Conservation (phyloP, 331 rosid species). For the Dryas integrifolia region DNA sequence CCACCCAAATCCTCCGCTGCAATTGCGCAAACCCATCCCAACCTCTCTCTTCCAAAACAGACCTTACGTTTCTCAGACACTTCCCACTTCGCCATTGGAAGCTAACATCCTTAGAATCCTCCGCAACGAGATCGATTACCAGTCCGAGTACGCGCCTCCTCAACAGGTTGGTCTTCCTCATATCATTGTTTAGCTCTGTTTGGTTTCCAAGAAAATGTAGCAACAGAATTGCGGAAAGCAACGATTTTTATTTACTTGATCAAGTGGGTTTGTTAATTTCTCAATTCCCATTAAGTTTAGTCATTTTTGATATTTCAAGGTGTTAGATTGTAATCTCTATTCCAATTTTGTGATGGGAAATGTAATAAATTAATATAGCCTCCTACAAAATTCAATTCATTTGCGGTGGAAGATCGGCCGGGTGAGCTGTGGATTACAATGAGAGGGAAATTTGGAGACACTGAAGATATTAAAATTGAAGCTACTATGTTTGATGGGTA, state of each 20-base stretch:
- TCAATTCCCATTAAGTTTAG: not conserved
- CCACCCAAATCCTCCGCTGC: conserved; percentile 2
- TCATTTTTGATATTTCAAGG: not conserved
- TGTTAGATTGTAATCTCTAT: not conserved
- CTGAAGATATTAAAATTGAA: conserved; percentile 66
- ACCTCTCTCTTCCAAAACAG: conserved; percentile 23
- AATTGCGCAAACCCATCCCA: conserved; percentile 14
- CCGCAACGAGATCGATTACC: conserved; percentile 52
- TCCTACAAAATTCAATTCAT: conserved; percentile 49
- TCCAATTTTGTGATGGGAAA: not conserved
- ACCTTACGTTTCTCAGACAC: conserved; percentile 28
- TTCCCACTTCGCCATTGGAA: conserved; percentile 59
- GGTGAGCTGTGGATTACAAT: conserved; percentile 67
- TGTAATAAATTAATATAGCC: conserved; percentile 41
- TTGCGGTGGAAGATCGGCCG: conserved; percentile 61
- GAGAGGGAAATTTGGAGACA: conserved; percentile 52
- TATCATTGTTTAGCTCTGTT: not conserved
- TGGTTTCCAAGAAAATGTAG: conserved; percentile 12
- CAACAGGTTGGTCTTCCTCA: conserved; percentile 46
- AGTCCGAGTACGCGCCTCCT: conserved; percentile 54
- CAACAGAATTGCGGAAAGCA: not conserved
- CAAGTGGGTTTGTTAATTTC: not conserved
- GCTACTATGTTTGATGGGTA: conserved; percentile 84
- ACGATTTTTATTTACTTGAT: not conserved
- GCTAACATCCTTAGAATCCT: conserved; percentile 63